Evolutionary conservation across 768 basidiomycete genomes (phyloP), one percentile per base, ranked within the genome.

Genomic region (Lanmaoa pseudosensibilis): DNA sequence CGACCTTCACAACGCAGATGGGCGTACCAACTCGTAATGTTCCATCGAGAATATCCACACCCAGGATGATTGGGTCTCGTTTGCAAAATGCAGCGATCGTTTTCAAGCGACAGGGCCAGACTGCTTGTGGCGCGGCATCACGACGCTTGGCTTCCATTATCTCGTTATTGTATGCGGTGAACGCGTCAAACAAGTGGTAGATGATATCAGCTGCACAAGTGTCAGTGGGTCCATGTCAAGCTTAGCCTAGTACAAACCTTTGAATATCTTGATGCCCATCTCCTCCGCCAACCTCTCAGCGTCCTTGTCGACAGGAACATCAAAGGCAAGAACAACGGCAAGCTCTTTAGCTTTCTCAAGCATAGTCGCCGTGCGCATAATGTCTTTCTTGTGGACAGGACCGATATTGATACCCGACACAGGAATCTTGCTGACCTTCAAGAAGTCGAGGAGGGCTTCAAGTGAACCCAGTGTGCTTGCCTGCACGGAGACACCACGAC

Each of bases 401-500:
- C 97, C 97, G 58, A 99, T 97, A 73, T 96, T 96, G 75, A 98
- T 96, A 18, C 92, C 92, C 11, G 92, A 92, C 3, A 99, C 96
- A 2, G 97, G 96, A 60, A 98, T 98, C 77, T 98, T 96, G 82
- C 90, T 94, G 52, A 77, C 76, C 74, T 91, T 90, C 69, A 99
- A 78, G 86, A 98, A 98, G 63, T 98, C 96, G 47, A 99, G 80
- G 53, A 99, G 77, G 2, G 97, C 97, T 73, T 99, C 97, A 38
- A 99, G 82, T 13, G 97, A 97, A 56, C 97, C 97, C 39, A 99
- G 83, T 5, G 97, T 99, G 50, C 92, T 94, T 5, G 97, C 93
- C 70, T 98, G 97, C 12, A 99, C 97, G 65, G 92, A 97, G 56
- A 99, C 96, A 60, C 97, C 97, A 32, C 87, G 86, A n/a, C 94